Evolutionary conservation across 306 rosid species (phyloP).

Genomic region (Cicer judaicum): DNA sequence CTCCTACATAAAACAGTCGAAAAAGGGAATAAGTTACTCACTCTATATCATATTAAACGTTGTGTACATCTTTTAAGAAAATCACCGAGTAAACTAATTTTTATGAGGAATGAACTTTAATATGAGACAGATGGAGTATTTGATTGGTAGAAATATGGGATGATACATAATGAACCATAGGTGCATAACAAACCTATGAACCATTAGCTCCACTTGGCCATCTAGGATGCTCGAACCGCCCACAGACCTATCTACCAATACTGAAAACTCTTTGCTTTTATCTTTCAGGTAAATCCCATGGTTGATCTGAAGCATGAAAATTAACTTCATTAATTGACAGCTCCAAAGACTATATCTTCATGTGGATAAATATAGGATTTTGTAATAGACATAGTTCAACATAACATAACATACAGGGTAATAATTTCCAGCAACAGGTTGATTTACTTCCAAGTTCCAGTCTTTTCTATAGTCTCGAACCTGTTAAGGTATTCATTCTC

Average conservation of each 20-base stretch:
- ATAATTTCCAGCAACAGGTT: conserved; percentile 94
- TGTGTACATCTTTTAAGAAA: no score
- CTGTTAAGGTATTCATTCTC: conserved; percentile 51
- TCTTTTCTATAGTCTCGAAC: conserved; percentile 75
- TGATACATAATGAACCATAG: conserved; percentile 8
- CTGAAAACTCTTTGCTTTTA: conserved; percentile 64
- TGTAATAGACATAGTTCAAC: conserved; percentile 23
- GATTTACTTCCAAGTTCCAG: conserved; percentile 80
- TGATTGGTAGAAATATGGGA: background rate
- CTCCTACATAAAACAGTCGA: conserved; percentile 59
- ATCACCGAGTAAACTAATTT: no score
- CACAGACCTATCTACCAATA: conserved; percentile 79
- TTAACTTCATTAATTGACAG: conserved; percentile 25
- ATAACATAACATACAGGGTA: conserved; percentile 67
- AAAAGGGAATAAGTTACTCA: background rate
- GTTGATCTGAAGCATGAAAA: conserved; percentile 64
- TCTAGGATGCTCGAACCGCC: conserved; percentile 85
- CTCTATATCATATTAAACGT: no score
- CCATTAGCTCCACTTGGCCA: conserved; percentile 84
- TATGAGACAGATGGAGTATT: background rate
- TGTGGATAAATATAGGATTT: conserved; percentile 5
- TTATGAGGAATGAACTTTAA: no score
- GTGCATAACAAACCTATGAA: conserved; percentile 67
- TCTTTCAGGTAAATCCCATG: conserved; percentile 74
- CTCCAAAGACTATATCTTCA: conserved; percentile 16